phyloP scores from a whole-genome alignment of 2,329 filamentous ascomycete genomes.

The Fusarium piperis region DNA sequence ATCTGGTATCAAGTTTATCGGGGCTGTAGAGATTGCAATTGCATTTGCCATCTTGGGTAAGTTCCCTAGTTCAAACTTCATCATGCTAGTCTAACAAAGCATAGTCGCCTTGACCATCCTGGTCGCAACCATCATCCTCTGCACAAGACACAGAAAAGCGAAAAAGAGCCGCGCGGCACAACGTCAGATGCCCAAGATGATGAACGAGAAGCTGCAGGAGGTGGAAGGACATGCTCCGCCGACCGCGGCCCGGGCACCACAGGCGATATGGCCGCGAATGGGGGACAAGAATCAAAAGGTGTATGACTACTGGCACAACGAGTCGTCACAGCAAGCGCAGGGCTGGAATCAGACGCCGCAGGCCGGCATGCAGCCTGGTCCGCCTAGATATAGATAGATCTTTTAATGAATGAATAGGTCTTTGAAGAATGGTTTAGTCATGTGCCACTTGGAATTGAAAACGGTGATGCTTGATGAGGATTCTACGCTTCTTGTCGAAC shows the following conservation, averaged over 20 bases:
- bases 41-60: conserved; percentile 31
- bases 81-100: rapidly evolving
- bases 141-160: conserved; percentile 26
- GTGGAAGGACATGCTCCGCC: not conserved
- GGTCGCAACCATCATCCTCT: conserved; percentile 26
- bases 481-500: not conserved
- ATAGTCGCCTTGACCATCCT: conserved; percentile 15
- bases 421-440: not conserved
- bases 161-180: conserved; percentile 12
- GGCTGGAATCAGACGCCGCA: conserved; percentile 13
- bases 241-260: not conserved
- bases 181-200: not conserved
- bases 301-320: conserved; percentile 29
- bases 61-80: rapidly evolving
- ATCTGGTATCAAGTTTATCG: conserved; percentile 13
- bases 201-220: conserved; percentile 1
- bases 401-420: not conserved
- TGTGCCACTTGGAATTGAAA: not conserved
- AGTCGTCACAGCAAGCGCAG: conserved; percentile 4
- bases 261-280: conserved; percentile 24
- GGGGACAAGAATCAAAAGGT: conserved; percentile 26
- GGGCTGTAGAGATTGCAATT: conserved; percentile 34
- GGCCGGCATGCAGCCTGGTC: not conserved
- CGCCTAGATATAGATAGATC: conserved; percentile 22
- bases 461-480: not conserved